Percentiles rank a stretch among this genome's conserved stretches.
These are phyloP conservation scores for Chrysosporium queenslandicum DNA, from an alignment of 2,329 filamentous ascomycete species.

Conservation along the genomic window DNA sequence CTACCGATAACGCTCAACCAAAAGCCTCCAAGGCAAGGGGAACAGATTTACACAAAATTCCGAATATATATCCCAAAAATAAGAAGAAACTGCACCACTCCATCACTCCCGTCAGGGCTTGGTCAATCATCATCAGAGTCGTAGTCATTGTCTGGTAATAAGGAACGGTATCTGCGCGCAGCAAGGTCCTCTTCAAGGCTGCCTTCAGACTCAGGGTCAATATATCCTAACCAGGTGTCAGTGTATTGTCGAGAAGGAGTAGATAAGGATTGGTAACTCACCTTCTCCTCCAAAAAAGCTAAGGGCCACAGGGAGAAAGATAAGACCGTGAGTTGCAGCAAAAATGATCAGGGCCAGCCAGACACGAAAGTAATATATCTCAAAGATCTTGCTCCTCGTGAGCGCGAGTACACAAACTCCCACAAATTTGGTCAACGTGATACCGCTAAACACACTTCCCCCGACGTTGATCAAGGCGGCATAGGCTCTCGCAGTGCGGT, in stretches of 20 bases:
- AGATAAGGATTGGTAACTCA: constrained; percentile 28
- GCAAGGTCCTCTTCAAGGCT: constrained; percentile 84
- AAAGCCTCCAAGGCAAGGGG: neutral
- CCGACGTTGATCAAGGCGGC: constrained; percentile 90
- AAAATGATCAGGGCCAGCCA: constrained; percentile 89
- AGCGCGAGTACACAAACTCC: constrained; percentile 89
- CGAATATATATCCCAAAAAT: neutral
- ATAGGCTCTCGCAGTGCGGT: constrained; percentile 78
- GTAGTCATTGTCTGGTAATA: constrained; percentile 65
- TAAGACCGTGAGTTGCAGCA: constrained; percentile 75
- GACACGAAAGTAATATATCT: constrained; percentile 97
- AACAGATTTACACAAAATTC: neutral
- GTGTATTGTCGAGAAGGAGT: neutral
- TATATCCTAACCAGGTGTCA: constrained; percentile 51
- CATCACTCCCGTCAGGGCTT: neutral
- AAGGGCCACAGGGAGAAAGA: constrained; percentile 83
- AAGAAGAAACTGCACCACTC: neutral
- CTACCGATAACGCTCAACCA: neutral
- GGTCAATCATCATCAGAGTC: constrained; percentile 56
- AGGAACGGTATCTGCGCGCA: constrained; percentile 63
- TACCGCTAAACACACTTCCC: constrained; percentile 87
- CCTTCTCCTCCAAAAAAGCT: constrained; percentile 74
- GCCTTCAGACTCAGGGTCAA: constrained; percentile 77
- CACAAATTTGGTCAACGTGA: constrained; percentile 88
- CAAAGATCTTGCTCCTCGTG: constrained; percentile 95